phyloP scores from a whole-genome alignment of 179 eudicot genomes.

The Silene coronaria region DNA sequence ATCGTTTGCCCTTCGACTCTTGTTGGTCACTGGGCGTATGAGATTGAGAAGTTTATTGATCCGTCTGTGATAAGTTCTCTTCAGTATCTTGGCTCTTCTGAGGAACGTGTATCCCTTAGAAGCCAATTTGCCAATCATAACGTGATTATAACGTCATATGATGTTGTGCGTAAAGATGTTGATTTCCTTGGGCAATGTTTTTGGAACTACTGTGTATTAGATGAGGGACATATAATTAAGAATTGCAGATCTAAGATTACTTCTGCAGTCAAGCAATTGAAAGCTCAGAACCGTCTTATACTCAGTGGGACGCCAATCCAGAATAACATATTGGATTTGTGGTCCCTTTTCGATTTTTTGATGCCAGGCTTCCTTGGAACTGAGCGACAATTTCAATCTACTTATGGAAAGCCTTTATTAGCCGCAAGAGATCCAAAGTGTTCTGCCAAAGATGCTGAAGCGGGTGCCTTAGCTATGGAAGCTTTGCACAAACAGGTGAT shows the following conservation, averaged over 20 bases:
- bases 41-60: slow-evolving; percentile 95
- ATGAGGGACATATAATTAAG: slow-evolving; percentile 93
- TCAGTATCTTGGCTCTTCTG: slow-evolving; percentile 88
- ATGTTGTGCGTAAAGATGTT: slow-evolving; percentile 93
- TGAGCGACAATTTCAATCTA: slow-evolving; percentile 93
- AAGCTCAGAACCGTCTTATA: slow-evolving; percentile 92
- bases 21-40: slow-evolving; percentile 98
- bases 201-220: slow-evolving; percentile 93
- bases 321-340: slow-evolving; percentile 91
- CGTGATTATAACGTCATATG: slow-evolving; percentile 90
- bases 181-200: slow-evolving; percentile 65
- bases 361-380: slow-evolving; percentile 99
- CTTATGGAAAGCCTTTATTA: slow-evolving; percentile 85
- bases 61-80: slow-evolving; percentile 65
- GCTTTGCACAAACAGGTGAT: slow-evolving; percentile 99
- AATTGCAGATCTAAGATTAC: slow-evolving; percentile 88
- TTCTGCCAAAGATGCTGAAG: slow-evolving; percentile 98
- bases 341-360: slow-evolving; percentile 98
- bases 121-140: slow-evolving; percentile 55
- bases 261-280: slow-evolving; percentile 88
- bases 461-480: slow-evolving; percentile 96
- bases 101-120: slow-evolving; percentile 69
- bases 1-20: slow-evolving; percentile 96
- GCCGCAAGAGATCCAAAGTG: slow-evolving; percentile 98
- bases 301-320: slow-evolving; percentile 98